Percentiles rank a stretch among this genome's conserved stretches.
Conservation (phyloP, 108 stramenopile species). For the Cyclostephanos invisitatus region DNA sequence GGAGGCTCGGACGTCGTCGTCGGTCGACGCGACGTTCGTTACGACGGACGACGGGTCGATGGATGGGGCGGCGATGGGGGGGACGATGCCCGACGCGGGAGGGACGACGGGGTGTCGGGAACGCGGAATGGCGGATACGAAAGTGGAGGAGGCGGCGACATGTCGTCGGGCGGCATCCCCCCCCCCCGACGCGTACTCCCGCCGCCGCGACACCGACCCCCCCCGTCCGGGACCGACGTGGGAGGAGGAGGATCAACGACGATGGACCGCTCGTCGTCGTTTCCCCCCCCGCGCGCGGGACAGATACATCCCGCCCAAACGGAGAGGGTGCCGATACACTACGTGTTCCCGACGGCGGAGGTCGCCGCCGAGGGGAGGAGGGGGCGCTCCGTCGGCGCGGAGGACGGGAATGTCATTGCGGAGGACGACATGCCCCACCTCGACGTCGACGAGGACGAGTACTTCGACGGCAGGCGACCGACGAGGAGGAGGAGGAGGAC, state of each 20-base stretch:
- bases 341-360: constrained; percentile 48
- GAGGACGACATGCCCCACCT: constrained; percentile 26
- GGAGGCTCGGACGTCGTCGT: too few relatives aligned
- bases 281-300: neutral
- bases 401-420: neutral
- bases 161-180: neutral
- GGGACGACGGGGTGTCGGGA: too few relatives aligned
- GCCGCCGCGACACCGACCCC: constrained; percentile 36
- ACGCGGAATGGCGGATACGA: too few relatives aligned
- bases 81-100: too few relatives aligned
- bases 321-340: constrained; percentile 45
- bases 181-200: too few relatives aligned
- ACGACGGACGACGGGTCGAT: too few relatives aligned
- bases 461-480: neutral
- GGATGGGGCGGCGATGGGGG: too few relatives aligned
- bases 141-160: neutral
- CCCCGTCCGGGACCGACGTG: neutral
- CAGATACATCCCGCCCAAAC: constrained; percentile 42
- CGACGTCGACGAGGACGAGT: constrained; percentile 23
- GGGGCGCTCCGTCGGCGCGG: constrained; percentile 7
- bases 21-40: too few relatives aligned
- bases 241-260: neutral
- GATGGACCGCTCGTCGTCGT: neutral
- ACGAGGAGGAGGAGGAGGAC: constrained; percentile 1
- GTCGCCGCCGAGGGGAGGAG: constrained; percentile 29